These are phyloP conservation scores for Pyrenophora teres DNA, from an alignment of 2,329 filamentous ascomycete genomes.

Conservation along the genomic window DNA sequence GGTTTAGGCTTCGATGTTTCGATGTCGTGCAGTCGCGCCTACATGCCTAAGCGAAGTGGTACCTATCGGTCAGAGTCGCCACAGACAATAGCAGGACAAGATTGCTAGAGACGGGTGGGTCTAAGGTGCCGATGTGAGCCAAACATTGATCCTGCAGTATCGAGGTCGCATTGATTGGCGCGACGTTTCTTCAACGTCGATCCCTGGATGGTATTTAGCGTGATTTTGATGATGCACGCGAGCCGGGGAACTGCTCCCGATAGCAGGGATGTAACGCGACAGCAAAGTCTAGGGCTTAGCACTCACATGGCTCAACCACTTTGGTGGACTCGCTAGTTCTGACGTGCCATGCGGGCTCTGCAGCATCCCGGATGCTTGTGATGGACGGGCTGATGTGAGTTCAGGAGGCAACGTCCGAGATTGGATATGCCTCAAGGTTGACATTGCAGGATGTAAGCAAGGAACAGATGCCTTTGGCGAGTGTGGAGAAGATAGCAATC, in stretches of 20 bases:
- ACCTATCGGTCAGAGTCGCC: constrained; percentile 4
- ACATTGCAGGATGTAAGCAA: constrained; percentile 1
- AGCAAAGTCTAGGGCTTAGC: constrained; percentile 12
- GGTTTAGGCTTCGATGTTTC: constrained; percentile 12
- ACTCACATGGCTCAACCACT: constrained; percentile 17
- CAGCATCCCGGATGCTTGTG: constrained; percentile 5
- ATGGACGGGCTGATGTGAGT: constrained; percentile 8
- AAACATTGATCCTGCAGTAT: constrained; percentile 14
- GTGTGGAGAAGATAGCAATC: constrained; percentile 2
- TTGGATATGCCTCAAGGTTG: not conserved
- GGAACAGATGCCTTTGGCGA: not conserved
- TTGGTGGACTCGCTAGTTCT: constrained; percentile 15
- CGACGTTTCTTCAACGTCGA: constrained; percentile 18
- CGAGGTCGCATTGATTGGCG: constrained; percentile 17
- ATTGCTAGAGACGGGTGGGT: constrained; percentile 10
- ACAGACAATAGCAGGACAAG: constrained; percentile 1
- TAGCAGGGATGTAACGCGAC: constrained; percentile 8
- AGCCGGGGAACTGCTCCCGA: constrained; percentile 24
- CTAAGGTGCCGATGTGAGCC: constrained; percentile 12
- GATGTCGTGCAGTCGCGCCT: constrained; percentile 17
- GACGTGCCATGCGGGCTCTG: constrained; percentile 4
- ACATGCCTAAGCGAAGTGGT: constrained; percentile 21
- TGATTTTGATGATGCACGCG: constrained; percentile 13
- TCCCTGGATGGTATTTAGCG: constrained; percentile 15
- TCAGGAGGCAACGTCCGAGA: not conserved